Evolutionary conservation across 768 basidiomycete species (phyloP).

Genomic region (Trichaptum fuscoviolaceum): DNA sequence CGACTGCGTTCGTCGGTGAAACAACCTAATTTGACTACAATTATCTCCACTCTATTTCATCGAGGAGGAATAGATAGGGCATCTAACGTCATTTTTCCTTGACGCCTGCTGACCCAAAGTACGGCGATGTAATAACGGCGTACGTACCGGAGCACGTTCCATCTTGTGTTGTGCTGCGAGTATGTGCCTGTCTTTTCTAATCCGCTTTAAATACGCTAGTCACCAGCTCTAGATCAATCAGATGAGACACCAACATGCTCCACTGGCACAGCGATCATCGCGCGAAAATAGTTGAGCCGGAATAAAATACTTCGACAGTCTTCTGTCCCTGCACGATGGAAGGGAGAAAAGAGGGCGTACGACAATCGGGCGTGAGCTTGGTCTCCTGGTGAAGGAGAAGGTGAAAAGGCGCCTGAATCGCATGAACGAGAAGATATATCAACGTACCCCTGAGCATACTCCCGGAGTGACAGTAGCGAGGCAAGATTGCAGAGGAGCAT

Average conservation of each 20-base stretch:
- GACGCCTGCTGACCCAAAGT: no score
- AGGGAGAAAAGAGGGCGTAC: neutral
- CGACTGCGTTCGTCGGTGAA: neutral
- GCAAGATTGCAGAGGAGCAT: neutral
- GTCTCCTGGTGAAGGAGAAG: neutral
- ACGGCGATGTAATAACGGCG: neutral
- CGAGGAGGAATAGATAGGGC: neutral
- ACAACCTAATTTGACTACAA: neutral
- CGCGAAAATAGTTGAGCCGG: neutral
- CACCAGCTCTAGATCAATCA: no score
- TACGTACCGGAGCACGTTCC: neutral
- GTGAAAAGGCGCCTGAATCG: neutral
- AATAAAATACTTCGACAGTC: neutral
- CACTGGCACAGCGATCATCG: neutral
- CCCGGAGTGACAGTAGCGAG: neutral
- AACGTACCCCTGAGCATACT: no score
- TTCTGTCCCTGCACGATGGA: neutral
- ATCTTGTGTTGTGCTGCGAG: neutral
- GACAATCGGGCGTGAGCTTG: neutral
- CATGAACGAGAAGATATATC: no score
- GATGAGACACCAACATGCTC: no score
- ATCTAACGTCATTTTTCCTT: neutral
- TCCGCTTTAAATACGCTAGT: neutral
- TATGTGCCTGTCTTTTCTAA: neutral
- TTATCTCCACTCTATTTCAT: neutral